Percentiles rank a stretch among this genome's conserved stretches.
Evolutionary conservation across 148 eudicot species (phyloP).

Genomic region (Rhododendron vialii): DNA sequence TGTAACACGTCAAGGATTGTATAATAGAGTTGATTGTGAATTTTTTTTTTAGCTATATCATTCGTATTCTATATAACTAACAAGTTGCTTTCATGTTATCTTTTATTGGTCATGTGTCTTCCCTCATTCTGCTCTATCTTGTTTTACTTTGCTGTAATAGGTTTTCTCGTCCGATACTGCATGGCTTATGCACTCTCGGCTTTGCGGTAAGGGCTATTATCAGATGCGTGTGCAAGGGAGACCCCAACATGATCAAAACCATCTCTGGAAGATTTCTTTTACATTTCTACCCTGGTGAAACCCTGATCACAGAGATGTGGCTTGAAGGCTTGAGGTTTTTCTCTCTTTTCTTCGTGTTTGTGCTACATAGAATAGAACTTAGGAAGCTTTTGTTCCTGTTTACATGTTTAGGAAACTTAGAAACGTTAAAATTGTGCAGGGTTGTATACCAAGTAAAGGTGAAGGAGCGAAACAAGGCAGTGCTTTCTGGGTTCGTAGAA

Average conservation of each 20-base stretch:
- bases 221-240: constrained; percentile 70
- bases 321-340: constrained; percentile 66
- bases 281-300: constrained; percentile 90
- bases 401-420: neutral
- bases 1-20: neutral
- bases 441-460: constrained; percentile 84
- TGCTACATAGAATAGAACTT: neutral
- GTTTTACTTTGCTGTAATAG: constrained; percentile 21
- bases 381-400: neutral
- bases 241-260: constrained; percentile 59
- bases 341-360: neutral
- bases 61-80: neutral
- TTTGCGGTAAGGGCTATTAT: constrained; percentile 79
- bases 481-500: constrained; percentile 71
- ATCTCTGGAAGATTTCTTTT: constrained; percentile 75
- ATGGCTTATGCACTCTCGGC: constrained; percentile 89
- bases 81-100: neutral
- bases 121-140: constrained; percentile 10
- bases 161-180: constrained; percentile 82
- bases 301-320: constrained; percentile 93
- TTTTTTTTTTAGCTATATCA: neutral
- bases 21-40: neutral
- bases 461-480: constrained; percentile 78
- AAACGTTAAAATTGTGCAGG: constrained; percentile 36
- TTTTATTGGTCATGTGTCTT: neutral